Percentiles rank a stretch among this genome's conserved stretches.
phyloP scores from a whole-genome alignment of 179 eudicot genomes.

The Patellifolia procumbens region DNA sequence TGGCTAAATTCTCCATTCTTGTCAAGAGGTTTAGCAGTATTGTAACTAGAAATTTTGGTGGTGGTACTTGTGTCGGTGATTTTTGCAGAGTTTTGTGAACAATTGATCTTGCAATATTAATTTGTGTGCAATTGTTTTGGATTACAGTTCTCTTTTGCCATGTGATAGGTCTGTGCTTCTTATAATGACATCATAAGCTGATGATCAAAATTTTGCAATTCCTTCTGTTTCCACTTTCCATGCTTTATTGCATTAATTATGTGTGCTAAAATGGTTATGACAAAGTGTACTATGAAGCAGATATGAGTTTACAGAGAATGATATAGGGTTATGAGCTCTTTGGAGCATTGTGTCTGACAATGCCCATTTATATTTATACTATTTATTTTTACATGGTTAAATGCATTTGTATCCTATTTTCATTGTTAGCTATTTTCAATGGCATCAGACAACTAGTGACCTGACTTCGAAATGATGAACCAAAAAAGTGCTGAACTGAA shows the following conservation, averaged over 20 bases:
- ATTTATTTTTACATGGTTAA: background rate
- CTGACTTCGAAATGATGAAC: background rate
- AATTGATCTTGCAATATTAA: no score
- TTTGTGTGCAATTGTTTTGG: no score
- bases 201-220: background rate
- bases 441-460: background rate
- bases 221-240: background rate
- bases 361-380: background rate
- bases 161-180: background rate
- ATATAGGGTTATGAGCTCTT: background rate
- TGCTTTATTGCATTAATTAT: background rate
- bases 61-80: no score
- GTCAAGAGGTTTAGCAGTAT: no score
- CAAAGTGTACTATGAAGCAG: background rate
- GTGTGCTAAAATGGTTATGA: background rate
- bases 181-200: background rate
- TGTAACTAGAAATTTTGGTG: no score
- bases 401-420: background rate
- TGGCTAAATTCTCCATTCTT: no score
- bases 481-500: background rate
- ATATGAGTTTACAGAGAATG: background rate
- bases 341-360: background rate
- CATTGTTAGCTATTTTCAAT: background rate
- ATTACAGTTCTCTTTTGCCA: background rate
- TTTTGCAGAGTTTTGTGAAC: no score